Conservation (phyloP, 352 stramenopile species). For the Phytopythium aichiense region DNA sequence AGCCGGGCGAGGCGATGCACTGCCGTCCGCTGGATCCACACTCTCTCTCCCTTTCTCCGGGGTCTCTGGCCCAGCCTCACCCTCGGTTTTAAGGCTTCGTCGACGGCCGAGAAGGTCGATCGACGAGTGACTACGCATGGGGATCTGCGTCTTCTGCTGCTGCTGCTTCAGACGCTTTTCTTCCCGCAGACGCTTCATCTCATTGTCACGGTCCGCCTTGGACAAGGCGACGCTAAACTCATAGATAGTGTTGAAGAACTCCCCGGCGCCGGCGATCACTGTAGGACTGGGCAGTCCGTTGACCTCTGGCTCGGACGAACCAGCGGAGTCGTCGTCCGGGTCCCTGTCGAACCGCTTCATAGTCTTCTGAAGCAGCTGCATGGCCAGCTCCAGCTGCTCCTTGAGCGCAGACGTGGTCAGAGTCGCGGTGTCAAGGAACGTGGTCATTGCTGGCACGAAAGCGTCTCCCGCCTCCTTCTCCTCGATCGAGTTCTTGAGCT, state of each 20-base stretch:
- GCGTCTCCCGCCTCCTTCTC: conserved; percentile 52
- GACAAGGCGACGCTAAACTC: conserved; percentile 75
- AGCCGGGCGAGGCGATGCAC: conserved; percentile 1
- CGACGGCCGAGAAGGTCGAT: conserved; percentile 16
- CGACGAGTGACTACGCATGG: conserved; percentile 27
- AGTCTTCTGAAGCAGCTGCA: conserved; percentile 45
- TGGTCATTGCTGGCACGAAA: conserved; percentile 64
- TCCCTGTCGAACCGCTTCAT: conserved; percentile 65
- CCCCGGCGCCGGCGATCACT: conserved; percentile 33
- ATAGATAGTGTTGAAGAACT: conserved; percentile 74
- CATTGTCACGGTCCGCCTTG: conserved; percentile 75
- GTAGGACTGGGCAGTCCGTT: conserved; percentile 19
- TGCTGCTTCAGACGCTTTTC: conserved; percentile 55
- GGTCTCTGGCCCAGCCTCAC: conserved; percentile 18
- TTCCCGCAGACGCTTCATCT: conserved; percentile 62
- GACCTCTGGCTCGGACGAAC: conserved; percentile 1
- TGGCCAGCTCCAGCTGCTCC: conserved; percentile 39
- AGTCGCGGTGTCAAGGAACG: conserved; percentile 46
- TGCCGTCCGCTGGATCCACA: conserved; percentile 17
- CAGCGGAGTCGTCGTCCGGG: conserved; percentile 18
- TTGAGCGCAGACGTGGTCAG: conserved; percentile 31
- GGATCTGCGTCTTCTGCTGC: conserved; percentile 40
- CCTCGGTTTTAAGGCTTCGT: conserved; percentile 8
- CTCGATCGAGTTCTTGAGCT: conserved; percentile 75
- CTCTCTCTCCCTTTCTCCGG: conserved; percentile 23